Base-by-base conservation (phyloP, 2,329 filamentous ascomycete species). In the Tolypocladium ovalisporum region DNA sequence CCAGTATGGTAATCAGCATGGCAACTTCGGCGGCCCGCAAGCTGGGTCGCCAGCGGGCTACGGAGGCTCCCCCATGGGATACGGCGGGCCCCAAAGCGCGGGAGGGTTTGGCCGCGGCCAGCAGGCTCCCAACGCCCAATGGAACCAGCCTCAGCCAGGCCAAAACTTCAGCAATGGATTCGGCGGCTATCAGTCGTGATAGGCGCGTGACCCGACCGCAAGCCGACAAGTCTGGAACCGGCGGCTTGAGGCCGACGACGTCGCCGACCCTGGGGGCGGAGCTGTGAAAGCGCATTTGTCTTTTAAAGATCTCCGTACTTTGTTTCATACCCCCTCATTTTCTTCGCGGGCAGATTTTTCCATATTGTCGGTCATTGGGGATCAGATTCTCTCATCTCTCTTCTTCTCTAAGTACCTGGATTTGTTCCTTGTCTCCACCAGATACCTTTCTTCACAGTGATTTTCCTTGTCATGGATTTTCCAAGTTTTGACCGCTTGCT, bases 31-130 rank as follows among this genome's bases (percentile, higher is more conserved):
- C 59, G 82, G 79, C 47, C 80, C 82, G 22, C 80, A 83, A 61
- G 77, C 80, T 34, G 82, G 83, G 67, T 85, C 84, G 57, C 82
- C 83, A 35, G 81, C 78, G 40, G 80, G 78, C 51, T 86, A 85
- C 70, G 82, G 79, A 64, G 83, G 81, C 63, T 85, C 86, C 68
- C 84, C 83, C 58, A 88, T 89, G 80, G 81, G 81, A 62, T 89
- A 88, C 74, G 87, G 80, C 67, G 85, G 79, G 62, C 87, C 82
- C 65, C 81, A 86, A 64, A 94, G 87, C 69, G 88, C 89, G 65
- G 90, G 89, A 66, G 90, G 90, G 60, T 96, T 91, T 68, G 90
- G 89, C 61, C 89, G 90, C 69, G 90, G 89, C 62, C 82, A 84
- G 65, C 79, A 81, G 67, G 76, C 77, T 42, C 79, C 81, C 44